Evolutionary conservation across 768 basidiomycete genomes (phyloP).

Genomic region (Leccinum arenicola): DNA sequence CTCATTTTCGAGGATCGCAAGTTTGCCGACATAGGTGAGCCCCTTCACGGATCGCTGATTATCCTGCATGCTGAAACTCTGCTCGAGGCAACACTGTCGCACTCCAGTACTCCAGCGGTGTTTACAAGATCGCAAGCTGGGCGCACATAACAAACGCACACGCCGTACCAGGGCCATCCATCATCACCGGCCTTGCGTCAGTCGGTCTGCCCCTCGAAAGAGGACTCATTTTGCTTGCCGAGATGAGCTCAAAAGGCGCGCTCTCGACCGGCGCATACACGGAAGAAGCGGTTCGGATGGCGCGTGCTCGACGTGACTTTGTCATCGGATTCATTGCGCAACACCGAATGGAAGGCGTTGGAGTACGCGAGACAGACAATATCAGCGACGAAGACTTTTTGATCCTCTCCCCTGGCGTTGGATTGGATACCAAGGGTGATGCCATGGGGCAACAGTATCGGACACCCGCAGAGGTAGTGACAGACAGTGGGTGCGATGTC

Average conservation of each 20-base stretch:
- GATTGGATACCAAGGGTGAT: conserved; percentile 76
- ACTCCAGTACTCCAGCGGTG: conserved; percentile 89
- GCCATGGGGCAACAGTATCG: conserved; percentile 94
- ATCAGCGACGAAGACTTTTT: conserved; percentile 73
- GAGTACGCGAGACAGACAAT: conserved; percentile 30
- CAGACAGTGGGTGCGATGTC: conserved; percentile 83
- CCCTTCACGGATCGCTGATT: neutral
- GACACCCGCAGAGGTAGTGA: conserved; percentile 80
- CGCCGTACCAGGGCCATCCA: conserved; percentile 91
- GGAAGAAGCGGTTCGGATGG: conserved; percentile 82
- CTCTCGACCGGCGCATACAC: conserved; percentile 86
- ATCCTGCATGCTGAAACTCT: neutral
- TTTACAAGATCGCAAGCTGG: conserved; percentile 94
- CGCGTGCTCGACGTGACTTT: conserved; percentile 75
- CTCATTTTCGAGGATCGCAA: conserved; percentile 98
- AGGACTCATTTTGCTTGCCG: conserved; percentile 87
- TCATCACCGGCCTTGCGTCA: conserved; percentile 84
- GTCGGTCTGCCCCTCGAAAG: conserved; percentile 81
- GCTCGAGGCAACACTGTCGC: conserved; percentile 89
- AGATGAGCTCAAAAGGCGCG: conserved; percentile 92
- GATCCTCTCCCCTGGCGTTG: conserved; percentile 90
- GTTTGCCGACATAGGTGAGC: conserved; percentile 95
- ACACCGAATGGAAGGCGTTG: conserved; percentile 72
- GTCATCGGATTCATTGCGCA: conserved; percentile 98
- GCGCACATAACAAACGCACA: conserved; percentile 98